Evolutionary conservation across 2,329 filamentous ascomycete species (phyloP).

Genomic region (Sclerotinia subarctica): DNA sequence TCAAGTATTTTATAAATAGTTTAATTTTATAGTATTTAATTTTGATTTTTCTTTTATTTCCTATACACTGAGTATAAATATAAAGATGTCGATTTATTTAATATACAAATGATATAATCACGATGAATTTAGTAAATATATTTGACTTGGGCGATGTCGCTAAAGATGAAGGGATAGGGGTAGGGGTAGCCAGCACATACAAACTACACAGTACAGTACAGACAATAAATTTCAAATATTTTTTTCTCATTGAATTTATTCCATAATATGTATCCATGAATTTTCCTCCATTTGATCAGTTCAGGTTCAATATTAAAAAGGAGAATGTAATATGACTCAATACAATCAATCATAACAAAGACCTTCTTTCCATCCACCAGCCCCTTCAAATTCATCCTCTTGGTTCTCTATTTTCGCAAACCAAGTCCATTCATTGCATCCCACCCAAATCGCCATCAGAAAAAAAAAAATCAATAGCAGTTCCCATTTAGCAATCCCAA

Average conservation of each 20-base stretch:
- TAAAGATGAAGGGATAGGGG: constrained; percentile 11
- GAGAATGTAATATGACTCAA: background rate
- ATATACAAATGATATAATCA: too few species aligned
- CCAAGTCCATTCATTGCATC: background rate
- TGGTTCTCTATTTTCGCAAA: background rate
- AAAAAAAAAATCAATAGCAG: background rate
- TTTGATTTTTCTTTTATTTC: too few species aligned
- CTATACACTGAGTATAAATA: too few species aligned
- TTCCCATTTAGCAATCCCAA: background rate
- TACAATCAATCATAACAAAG: constrained; percentile 9
- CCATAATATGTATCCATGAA: background rate
- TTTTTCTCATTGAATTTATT: background rate
- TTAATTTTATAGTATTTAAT: too few species aligned
- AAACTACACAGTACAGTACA: background rate
- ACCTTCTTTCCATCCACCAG: background rate
- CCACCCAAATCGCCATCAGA: constrained; percentile 9
- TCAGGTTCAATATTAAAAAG: background rate
- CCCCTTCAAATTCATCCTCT: background rate
- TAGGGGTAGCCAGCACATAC: background rate
- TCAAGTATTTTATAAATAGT: too few species aligned
- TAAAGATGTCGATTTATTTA: too few species aligned
- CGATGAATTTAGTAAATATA: too few species aligned
- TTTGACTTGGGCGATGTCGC: background rate
- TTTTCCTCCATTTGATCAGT: background rate
- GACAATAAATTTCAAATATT: background rate